Evolutionary conservation across 2,329 filamentous ascomycete species (phyloP), one percentile per base, ranked within the genome.

Genomic region (Fusarium poae): DNA sequence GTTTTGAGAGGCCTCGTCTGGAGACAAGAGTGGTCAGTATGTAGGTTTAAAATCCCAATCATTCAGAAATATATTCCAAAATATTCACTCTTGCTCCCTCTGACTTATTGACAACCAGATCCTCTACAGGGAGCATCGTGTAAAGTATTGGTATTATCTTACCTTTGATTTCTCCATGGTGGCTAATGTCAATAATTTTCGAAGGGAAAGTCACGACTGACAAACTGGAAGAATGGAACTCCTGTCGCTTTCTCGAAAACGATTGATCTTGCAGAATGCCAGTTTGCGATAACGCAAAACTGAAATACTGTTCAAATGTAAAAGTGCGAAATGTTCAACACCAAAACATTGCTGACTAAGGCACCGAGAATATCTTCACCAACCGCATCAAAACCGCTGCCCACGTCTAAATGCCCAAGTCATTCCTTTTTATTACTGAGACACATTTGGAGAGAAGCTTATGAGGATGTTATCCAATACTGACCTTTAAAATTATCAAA

Each of bases 1-100:
- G 82, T 78, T 68, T 83, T 82, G 11, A 88, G 79, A 2, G 84
- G 83, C 9, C 83, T 80, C 44, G 81, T 80, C 79, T 83, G 72
- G 5, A 32, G 20, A 18, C 32, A 39, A 25, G 34, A 27, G 23
- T 16, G 16, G 34, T 62, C 30, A 58, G 35, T 34, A 30, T 37
- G 27, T 3, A 18, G 4, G 29, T n/a, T 37, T 4, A 27, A 27
- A 27, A 27, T 27, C 9, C 9, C 9, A 9, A 9, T 8, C 27
- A 21, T 16, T 46, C n/a, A 30, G 9, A 23, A 18, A 3, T 7
- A 23, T 4, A 16, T 12, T 2, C 20, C 4, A 10, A 21, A 21
- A 20, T 16, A 20, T 29, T 13, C 8, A 18, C 7, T 6, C n/a
- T 25, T 16, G 15, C 23, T 40, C 23, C 21, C 35, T 18, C 20